These are phyloP conservation scores for Acer negundo DNA, from an alignment of 345 rosid genomes.

Conservation along the genomic window DNA sequence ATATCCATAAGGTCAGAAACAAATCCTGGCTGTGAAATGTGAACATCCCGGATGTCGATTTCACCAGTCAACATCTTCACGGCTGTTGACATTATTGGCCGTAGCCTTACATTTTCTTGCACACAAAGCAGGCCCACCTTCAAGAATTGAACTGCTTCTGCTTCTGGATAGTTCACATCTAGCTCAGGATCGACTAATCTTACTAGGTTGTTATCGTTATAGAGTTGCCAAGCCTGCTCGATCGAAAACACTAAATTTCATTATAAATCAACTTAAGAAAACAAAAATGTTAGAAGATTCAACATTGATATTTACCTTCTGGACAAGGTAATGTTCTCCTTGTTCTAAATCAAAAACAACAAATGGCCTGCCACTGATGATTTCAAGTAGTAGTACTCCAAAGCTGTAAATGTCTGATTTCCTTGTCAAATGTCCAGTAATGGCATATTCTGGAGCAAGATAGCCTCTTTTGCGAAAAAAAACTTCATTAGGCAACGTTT, in stretches of 20 bases:
- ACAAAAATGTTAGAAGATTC: not conserved
- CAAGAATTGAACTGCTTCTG: conserved; percentile 46
- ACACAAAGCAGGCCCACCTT: conserved; percentile 59
- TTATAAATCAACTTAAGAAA: not conserved
- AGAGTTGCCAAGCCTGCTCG: conserved; percentile 57
- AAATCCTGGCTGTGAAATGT: conserved; percentile 50
- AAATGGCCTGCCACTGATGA: conserved; percentile 48
- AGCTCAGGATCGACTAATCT: conserved; percentile 47
- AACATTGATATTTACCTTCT: conserved; percentile 39
- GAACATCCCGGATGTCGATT: conserved; percentile 15
- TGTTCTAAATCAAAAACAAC: conserved; percentile 41
- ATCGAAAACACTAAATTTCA: not conserved
- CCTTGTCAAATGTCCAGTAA: conserved; percentile 48
- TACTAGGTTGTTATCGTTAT: conserved; percentile 26
- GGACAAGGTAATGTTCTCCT: conserved; percentile 56
- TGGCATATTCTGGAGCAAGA: conserved; percentile 61
- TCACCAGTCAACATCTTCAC: conserved; percentile 41
- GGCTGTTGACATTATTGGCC: conserved; percentile 50
- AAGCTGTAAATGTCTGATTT: conserved; percentile 66
- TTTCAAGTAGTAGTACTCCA: conserved; percentile 58
- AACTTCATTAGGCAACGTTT: conserved; percentile 24
- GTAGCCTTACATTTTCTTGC: conserved; percentile 50
- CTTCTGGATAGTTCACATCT: conserved; percentile 34
- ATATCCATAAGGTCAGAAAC: conserved; percentile 49
- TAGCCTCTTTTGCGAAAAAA: conserved; percentile 48